Evolutionary conservation across 2,329 filamentous ascomycete species (phyloP).

Genomic region (Aspergillus intermedius): DNA sequence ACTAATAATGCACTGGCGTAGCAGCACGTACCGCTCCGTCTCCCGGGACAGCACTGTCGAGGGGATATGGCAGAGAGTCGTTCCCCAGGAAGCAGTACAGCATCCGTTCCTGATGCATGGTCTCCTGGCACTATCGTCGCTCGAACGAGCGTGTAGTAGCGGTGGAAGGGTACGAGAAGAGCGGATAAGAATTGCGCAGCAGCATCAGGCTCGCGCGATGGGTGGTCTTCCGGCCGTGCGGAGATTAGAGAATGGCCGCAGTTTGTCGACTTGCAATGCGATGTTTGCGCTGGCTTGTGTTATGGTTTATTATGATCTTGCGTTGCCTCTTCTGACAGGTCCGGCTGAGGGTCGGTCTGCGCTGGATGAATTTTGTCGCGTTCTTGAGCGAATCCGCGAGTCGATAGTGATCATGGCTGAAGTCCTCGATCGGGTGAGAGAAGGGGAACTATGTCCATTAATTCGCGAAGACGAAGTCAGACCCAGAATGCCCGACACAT

Average conservation of each 20-base stretch:
- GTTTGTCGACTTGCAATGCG: conserved; percentile 27
- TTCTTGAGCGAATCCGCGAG: conserved; percentile 24
- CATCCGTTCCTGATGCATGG: conserved; percentile 28
- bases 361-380: conserved; percentile 26
- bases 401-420: conserved; percentile 21
- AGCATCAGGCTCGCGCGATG: conserved; percentile 21
- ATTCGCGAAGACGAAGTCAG: conserved; percentile 14
- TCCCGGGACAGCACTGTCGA: conserved; percentile 18
- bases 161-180: conserved; percentile 10
- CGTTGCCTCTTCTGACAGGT: conserved; percentile 15
- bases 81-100: conserved; percentile 25
- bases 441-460: conserved; percentile 22
- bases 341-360: conserved; percentile 6
- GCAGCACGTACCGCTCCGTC: conserved; percentile 26
- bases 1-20: conserved; percentile 32
- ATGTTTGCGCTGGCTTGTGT: conserved; percentile 29
- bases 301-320: conserved; percentile 31
- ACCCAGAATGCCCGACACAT: conserved; percentile 32
- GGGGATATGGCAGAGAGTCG: conserved; percentile 24
- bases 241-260: conserved; percentile 15
- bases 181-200: conserved; percentile 23
- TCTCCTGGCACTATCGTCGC: conserved; percentile 29
- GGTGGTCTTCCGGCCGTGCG: conserved; percentile 8
- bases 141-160: conserved; percentile 22
- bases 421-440: conserved; percentile 17